Percentiles rank a stretch among this genome's conserved stretches.
phyloP scores from a whole-genome alignment of 2,329 filamentous ascomycete genomes.

The Zelopaecilomyces penicillatus region DNA sequence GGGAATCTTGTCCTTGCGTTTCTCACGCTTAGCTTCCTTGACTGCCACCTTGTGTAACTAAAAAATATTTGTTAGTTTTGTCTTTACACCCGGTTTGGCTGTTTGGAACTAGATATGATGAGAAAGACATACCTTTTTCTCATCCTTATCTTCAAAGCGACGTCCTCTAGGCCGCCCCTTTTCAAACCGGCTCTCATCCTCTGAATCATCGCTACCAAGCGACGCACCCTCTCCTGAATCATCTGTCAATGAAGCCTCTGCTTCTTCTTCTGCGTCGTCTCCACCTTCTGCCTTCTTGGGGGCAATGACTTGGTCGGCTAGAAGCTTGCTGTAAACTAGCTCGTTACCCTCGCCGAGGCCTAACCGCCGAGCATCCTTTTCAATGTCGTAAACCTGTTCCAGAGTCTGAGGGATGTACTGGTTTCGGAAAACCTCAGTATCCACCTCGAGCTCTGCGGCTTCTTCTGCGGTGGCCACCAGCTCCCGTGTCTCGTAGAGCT shows the following conservation, averaged over 20 bases:
- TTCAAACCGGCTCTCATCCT: conserved; percentile 48
- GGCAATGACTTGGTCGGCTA: conserved; percentile 59
- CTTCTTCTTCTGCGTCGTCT: conserved; percentile 31
- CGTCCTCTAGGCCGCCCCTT: conserved; percentile 69
- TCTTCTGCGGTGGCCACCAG: conserved; percentile 42
- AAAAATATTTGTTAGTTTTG: conserved; percentile 14
- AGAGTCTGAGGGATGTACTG: conserved; percentile 95
- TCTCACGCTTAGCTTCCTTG: conserved; percentile 92
- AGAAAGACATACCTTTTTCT: conserved; percentile 55
- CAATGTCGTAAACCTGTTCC: conserved; percentile 92
- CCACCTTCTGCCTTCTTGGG: conserved; percentile 29
- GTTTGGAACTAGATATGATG: background rate
- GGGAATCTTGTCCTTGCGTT: conserved; percentile 89
- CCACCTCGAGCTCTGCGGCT: conserved; percentile 58
- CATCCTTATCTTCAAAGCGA: conserved; percentile 83
- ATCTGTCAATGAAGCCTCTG: conserved; percentile 28
- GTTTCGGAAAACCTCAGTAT: conserved; percentile 88
- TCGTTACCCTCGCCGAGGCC: conserved; percentile 63
- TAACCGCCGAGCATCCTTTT: conserved; percentile 77
- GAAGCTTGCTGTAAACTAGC: conserved; percentile 77
- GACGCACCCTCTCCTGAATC: conserved; percentile 42
- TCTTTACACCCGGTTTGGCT: background rate
- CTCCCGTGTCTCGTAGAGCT: conserved; percentile 52
- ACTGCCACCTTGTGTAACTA: conserved; percentile 73
- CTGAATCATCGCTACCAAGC: conserved; percentile 34